phyloP scores from a whole-genome alignment of 1,284 basidiomycete genomes.

The Pulchroboletus neoregius region DNA sequence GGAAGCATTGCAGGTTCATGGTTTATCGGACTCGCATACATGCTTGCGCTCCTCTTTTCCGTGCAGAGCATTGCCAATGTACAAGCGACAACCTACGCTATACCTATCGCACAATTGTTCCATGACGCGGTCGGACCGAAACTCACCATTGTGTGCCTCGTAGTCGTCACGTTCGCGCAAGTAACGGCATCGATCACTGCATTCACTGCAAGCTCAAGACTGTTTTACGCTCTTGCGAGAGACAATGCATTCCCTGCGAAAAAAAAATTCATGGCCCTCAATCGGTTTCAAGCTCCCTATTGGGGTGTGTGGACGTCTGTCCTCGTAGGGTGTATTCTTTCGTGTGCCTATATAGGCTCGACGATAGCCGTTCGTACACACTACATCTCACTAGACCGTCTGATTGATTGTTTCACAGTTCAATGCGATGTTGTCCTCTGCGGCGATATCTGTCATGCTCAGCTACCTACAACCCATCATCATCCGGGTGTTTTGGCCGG shows the following conservation, averaged over 20 bases:
- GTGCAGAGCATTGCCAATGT: conserved; percentile 51
- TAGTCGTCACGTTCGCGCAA: conserved; percentile 49
- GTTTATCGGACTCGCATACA: conserved; percentile 55
- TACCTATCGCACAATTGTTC: conserved; percentile 58
- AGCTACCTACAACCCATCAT: conserved; percentile 57
- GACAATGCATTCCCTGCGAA: conserved; percentile 51
- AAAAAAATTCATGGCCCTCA: conserved; percentile 46
- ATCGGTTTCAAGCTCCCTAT: conserved; percentile 53
- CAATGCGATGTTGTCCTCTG: conserved; percentile 53
- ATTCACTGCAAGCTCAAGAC: conserved; percentile 54
- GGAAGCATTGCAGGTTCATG: conserved; percentile 58
- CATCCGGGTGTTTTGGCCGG: conserved; percentile 57
- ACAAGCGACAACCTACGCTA: conserved; percentile 47
- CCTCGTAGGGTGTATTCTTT: conserved; percentile 50
- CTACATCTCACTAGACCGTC: background rate
- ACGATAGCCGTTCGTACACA: conserved; percentile 44
- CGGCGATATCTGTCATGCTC: conserved; percentile 57
- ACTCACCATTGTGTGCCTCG: conserved; percentile 50
- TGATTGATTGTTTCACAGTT: conserved; percentile 36
- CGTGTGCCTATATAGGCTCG: conserved; percentile 57
- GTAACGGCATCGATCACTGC: conserved; percentile 58
- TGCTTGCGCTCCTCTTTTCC: conserved; percentile 57
- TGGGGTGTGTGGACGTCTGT: conserved; percentile 56
- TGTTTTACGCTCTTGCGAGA: conserved; percentile 55
- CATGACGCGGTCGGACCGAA: conserved; percentile 50